phyloP scores from a whole-genome alignment of 2,329 filamentous ascomycete species.

The Hypocreales sp. region DNA sequence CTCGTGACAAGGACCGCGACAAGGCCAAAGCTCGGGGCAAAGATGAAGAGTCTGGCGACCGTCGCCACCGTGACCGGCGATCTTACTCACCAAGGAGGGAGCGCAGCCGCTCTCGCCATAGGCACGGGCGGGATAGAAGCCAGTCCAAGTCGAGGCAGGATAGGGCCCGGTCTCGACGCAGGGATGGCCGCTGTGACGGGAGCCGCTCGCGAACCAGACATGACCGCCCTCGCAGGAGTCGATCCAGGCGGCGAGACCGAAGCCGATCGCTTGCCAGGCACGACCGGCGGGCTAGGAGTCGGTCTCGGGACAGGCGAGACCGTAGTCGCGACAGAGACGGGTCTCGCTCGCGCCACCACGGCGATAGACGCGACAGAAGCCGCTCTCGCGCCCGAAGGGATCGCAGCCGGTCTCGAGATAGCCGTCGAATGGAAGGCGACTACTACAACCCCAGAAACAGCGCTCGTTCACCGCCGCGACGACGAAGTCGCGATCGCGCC shows the following conservation, averaged over 20 bases:
- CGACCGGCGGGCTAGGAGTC: constrained; percentile 17
- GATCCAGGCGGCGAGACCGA: constrained; percentile 18
- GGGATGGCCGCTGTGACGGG: constrained; percentile 15
- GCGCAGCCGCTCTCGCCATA: constrained; percentile 15
- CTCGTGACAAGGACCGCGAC: constrained; percentile 10
- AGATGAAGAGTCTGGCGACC: constrained; percentile 13
- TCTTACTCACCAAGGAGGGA: constrained; percentile 23
- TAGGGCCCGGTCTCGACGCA: constrained; percentile 22
- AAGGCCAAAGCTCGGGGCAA: constrained; percentile 14
- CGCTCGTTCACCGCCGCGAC: constrained; percentile 8
- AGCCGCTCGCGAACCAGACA: constrained; percentile 18
- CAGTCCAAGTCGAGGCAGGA: constrained; percentile 20
- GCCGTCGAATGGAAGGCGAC: constrained; percentile 7
- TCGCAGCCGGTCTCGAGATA: constrained; percentile 9
- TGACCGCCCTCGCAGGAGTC: constrained; percentile 18
- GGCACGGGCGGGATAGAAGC: constrained; percentile 19
- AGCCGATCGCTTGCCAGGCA: constrained; percentile 19
- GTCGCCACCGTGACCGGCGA: constrained; percentile 17
- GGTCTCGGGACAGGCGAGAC: constrained; percentile 8
- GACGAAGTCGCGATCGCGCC: constrained; percentile 12
- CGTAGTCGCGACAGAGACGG: constrained; percentile 8
- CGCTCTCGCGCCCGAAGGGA: constrained; percentile 11
- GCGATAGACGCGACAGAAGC: constrained; percentile 15
- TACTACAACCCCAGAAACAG: constrained; percentile 7
- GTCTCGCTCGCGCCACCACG: constrained; percentile 12